phyloP scores from a whole-genome alignment of 495 filamentous ascomycete species.

The Extremus antarcticus region DNA sequence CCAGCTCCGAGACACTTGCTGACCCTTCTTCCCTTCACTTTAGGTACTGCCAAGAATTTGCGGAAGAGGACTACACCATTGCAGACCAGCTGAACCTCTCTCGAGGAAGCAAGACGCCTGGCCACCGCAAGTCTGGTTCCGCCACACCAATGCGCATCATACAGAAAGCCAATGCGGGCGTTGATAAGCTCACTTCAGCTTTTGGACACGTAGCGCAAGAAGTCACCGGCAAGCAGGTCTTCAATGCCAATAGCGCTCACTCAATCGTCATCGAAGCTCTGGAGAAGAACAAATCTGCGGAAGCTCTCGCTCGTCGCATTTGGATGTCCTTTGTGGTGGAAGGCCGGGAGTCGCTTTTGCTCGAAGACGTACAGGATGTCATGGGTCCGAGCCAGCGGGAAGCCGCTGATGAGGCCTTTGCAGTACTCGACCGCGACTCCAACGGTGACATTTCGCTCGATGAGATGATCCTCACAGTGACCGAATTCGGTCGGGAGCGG shows the following conservation, averaged over 20 bases:
- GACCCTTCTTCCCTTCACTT: no score
- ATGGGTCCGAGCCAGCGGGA: conserved; percentile 58
- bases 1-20: no score
- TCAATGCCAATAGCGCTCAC: conserved; percentile 81
- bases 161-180: conserved; percentile 65
- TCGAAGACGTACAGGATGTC: conserved; percentile 78
- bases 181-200: conserved; percentile 80
- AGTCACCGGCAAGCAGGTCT: conserved; percentile 84
- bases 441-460: conserved; percentile 93
- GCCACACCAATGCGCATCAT: conserved; percentile 69
- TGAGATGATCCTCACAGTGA: conserved; percentile 84
- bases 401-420: conserved; percentile 77
- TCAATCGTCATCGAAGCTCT: conserved; percentile 81
- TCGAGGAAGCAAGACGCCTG: conserved; percentile 33
- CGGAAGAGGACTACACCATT: conserved; percentile 83
- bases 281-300: conserved; percentile 68
- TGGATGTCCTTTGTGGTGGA: conserved; percentile 99
- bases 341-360: conserved; percentile 64
- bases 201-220: conserved; percentile 93
- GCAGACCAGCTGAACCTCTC: conserved; percentile 53
- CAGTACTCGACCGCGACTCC: conserved; percentile 66
- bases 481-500: conserved; percentile 69
- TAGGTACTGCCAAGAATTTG: conserved; percentile 86
- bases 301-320: conserved; percentile 79
- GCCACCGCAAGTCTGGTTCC: conserved; percentile 43